phyloP scores from a whole-genome alignment of 208 protist species.

The Wallacemonas sp. region DNA sequence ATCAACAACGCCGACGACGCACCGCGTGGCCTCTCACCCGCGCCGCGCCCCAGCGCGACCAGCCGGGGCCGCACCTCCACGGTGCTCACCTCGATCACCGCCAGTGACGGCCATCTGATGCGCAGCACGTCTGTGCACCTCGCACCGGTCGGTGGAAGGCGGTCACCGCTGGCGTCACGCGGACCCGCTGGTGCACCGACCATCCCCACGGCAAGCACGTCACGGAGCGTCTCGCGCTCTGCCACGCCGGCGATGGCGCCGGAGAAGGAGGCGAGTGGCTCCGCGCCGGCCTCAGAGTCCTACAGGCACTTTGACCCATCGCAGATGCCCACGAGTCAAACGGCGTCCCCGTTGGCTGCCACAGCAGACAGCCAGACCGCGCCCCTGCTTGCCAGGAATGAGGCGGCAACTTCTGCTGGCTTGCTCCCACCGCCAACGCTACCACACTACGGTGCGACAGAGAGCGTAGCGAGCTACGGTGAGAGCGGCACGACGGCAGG shows the following conservation, averaged over 20 bases:
- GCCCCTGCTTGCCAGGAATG: too few species aligned
- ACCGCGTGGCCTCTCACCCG: conserved; percentile 8
- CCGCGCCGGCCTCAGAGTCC: not conserved
- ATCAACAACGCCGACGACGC: conserved; percentile 2
- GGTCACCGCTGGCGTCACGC: not conserved
- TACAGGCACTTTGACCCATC: conserved; percentile 8
- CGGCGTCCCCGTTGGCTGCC: conserved; percentile 11
- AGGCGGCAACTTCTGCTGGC: too few species aligned
- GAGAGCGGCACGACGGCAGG: not conserved
- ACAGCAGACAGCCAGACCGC: conserved; percentile 3
- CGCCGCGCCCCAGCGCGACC: too few species aligned
- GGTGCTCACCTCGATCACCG: conserved; percentile 43
- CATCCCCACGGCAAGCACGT: not conserved
- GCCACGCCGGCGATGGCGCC: not conserved
- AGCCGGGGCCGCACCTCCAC: too few species aligned
- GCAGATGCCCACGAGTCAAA: conserved; percentile 17
- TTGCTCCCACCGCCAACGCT: conserved; percentile 28
- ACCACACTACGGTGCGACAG: not conserved
- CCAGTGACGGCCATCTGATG: conserved; percentile 36
- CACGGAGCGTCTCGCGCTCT: conserved; percentile 6
- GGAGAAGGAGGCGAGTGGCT: not conserved
- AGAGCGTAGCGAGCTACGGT: too few species aligned
- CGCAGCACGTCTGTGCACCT: conserved; percentile 42
- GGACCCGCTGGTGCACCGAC: not conserved
- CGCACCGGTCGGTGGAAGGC: conserved; percentile 24